A percentile compares a stretch with the other conserved stretches of the same genome.
These are phyloP conservation scores for Aspergillus cejpii DNA, from an alignment of 2,329 filamentous ascomycete species.

Conservation along the genomic window DNA sequence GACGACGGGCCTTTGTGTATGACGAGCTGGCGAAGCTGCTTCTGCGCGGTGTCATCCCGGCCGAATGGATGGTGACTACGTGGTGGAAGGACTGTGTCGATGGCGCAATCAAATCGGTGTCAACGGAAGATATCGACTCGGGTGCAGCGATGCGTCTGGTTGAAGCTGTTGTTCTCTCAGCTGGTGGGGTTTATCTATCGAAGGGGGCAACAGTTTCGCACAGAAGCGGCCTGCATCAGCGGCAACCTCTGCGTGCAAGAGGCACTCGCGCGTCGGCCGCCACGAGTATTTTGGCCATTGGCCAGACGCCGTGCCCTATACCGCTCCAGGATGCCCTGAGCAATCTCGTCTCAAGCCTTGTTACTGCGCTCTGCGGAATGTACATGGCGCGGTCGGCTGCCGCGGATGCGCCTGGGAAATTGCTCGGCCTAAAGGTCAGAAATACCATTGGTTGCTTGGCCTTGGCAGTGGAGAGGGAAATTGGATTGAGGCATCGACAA, in stretches of 20 bases:
- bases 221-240: neutral
- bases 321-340: conserved; percentile 33
- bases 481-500: conserved; percentile 10
- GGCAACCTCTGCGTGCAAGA: conserved; percentile 3
- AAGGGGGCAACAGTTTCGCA: neutral
- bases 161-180: conserved; percentile 30
- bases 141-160: conserved; percentile 28
- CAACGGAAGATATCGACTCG: conserved; percentile 30
- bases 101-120: conserved; percentile 33
- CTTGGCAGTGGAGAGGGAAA: conserved; percentile 20
- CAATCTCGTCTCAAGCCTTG: conserved; percentile 33
- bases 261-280: conserved; percentile 17
- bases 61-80: conserved; percentile 39
- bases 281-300: conserved; percentile 3
- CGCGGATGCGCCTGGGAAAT: conserved; percentile 7
- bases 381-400: conserved; percentile 29
- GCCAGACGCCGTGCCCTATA: conserved; percentile 24
- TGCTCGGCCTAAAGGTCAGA: conserved; percentile 20
- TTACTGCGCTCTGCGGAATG: conserved; percentile 35
- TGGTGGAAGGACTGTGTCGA: conserved; percentile 34
- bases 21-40: conserved; percentile 33
- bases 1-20: conserved; percentile 27
- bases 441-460: conserved; percentile 22
- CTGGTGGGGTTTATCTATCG: conserved; percentile 16
- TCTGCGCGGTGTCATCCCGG: conserved; percentile 26